Percentiles rank a stretch among this genome's conserved stretches.
These are phyloP conservation scores for Primulina tabacum DNA, from an alignment of 257 asterid species.

Conservation along the genomic window DNA sequence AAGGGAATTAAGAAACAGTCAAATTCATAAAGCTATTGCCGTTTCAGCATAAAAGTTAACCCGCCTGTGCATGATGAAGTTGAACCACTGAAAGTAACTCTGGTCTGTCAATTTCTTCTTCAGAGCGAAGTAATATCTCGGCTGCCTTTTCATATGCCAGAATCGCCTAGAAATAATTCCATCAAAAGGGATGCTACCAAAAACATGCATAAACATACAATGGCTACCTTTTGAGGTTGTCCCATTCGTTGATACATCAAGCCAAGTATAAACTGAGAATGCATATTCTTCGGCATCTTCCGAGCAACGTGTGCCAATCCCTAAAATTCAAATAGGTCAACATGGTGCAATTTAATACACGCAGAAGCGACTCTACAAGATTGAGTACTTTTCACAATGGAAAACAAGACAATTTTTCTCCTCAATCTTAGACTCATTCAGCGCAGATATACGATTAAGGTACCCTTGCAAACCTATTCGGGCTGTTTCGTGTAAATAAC, in stretches of 20 bases:
- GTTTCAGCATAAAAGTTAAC: slow-evolving; percentile 15
- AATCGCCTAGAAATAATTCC: slow-evolving; percentile 55
- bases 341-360: slow-evolving; percentile 3
- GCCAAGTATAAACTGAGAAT: slow-evolving; percentile 94
- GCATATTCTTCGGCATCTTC: slow-evolving; percentile 96
- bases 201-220: slow-evolving; percentile 22
- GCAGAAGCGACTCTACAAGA: slow-evolving; percentile 17
- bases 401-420: slow-evolving; percentile 6
- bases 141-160: slow-evolving; percentile 84
- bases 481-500: slow-evolving; percentile 13
- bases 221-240: slow-evolving; percentile 88
- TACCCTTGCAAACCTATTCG: slow-evolving; percentile 5
- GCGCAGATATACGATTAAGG: slow-evolving; percentile 5
- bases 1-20: slow-evolving; percentile 6
- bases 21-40: slow-evolving; percentile 11
- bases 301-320: slow-evolving; percentile 91
- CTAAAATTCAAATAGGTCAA: slow-evolving; percentile 40
- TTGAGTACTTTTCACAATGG: slow-evolving; percentile 1
- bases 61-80: slow-evolving; percentile 95
- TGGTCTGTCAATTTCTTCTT: slow-evolving; percentile 93
- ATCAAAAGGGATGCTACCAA: slow-evolving; percentile 19
- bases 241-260: slow-evolving; percentile 98
- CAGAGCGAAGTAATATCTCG: slow-evolving; percentile 88
- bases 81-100: slow-evolving; percentile 90
- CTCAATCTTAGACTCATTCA: slow-evolving; percentile 16